Conservation (phyloP, 148 eudicot species). For the Gaultheria prostrata region DNA sequence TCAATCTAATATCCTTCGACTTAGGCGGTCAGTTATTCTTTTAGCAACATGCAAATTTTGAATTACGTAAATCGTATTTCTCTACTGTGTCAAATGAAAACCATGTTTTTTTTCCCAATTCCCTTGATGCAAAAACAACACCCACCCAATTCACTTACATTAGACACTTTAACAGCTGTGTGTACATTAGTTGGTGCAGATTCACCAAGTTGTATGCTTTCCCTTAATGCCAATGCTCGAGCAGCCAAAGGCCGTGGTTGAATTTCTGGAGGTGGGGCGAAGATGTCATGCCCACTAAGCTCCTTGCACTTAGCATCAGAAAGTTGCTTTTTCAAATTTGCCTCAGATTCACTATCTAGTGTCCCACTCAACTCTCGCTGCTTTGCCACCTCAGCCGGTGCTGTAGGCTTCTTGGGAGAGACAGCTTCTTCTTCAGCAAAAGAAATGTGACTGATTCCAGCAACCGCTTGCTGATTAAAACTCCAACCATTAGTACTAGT, state of each 20-base stretch:
- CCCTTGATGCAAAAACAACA: not conserved
- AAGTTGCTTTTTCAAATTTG: constrained; percentile 61
- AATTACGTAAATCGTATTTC: not conserved
- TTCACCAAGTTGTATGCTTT: constrained; percentile 49
- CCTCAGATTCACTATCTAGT: constrained; percentile 53
- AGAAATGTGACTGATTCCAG: constrained; percentile 85
- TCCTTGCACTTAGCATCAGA: constrained; percentile 81
- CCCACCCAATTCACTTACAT: constrained; percentile 16
- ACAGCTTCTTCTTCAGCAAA: constrained; percentile 66
- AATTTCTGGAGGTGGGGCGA: constrained; percentile 77
- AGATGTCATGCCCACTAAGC: constrained; percentile 77
- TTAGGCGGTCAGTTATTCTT: not conserved
- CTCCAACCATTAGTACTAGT: not conserved
- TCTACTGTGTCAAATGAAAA: not conserved
- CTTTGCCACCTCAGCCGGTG: constrained; percentile 77
- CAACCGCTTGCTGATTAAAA: constrained; percentile 63
- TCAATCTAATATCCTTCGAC: not conserved
- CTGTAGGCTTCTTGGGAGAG: constrained; percentile 68
- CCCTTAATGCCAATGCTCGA: constrained; percentile 59
- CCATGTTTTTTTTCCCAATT: not conserved
- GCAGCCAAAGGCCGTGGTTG: constrained; percentile 56
- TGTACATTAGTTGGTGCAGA: constrained; percentile 34
- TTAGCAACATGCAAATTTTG: not conserved
- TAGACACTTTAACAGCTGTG: constrained; percentile 19
- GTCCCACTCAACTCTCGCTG: constrained; percentile 88